Conservation (phyloP, 2,329 filamentous ascomycete species). For the Penicillium sp. region DNA sequence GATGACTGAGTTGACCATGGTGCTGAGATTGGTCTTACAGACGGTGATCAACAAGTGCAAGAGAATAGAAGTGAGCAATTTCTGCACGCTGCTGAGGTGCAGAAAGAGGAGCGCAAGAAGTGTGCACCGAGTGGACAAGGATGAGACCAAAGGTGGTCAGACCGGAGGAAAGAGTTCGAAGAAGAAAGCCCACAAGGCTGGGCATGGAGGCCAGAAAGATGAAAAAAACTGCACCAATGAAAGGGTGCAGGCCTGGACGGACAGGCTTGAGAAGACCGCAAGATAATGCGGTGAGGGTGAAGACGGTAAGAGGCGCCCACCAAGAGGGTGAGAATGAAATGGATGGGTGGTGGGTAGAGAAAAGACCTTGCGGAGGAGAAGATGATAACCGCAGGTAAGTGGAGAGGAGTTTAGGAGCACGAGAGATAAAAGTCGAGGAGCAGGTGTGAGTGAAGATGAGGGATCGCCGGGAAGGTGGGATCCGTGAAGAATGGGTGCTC, state of each 20-base stretch:
- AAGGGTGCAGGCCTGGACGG: neutral
- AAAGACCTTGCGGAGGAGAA: too few species aligned
- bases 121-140: neutral
- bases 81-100: neutral
- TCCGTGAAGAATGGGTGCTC: neutral
- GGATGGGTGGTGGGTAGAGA: too few species aligned
- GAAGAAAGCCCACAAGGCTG: neutral
- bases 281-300: neutral
- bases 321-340: too few species aligned
- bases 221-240: neutral
- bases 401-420: too few species aligned
- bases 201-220: neutral
- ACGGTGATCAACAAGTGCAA: neutral
- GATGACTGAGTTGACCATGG: neutral
- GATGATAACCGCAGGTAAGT: too few species aligned
- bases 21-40: neutral
- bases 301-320: neutral
- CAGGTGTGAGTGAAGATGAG: neutral
- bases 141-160: neutral
- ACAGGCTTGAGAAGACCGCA: neutral
- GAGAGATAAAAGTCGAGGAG: neutral
- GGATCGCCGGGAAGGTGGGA: neutral
- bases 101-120: neutral
- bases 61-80: neutral
- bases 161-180: neutral